Conservation (phyloP, 129 eudicot genomes). For the Erigeron canadensis region DNA sequence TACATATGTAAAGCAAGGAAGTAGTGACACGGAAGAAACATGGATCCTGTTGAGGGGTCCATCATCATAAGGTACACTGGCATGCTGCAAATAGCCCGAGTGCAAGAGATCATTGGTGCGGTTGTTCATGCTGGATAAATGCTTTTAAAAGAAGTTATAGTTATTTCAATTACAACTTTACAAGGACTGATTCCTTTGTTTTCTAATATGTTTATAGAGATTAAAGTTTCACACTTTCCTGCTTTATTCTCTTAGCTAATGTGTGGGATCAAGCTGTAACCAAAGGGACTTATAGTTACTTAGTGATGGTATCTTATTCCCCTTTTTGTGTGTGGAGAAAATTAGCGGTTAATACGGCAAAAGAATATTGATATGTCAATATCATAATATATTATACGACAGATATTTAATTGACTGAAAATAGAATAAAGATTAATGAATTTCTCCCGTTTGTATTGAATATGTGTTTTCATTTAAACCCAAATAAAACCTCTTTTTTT, state of each 20-base stretch:
- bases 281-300: slow-evolving; percentile 1
- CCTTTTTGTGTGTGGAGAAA: neutral
- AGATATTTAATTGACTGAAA: neutral
- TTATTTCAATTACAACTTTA: neutral
- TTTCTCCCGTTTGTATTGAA: neutral
- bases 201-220: neutral
- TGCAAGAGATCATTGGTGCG: slow-evolving; percentile 13
- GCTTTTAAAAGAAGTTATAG: neutral
- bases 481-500: neutral
- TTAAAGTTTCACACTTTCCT: neutral
- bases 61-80: slow-evolving; percentile 16
- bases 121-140: slow-evolving; percentile 17
- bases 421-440: neutral
- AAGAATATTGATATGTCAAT: slow-evolving; percentile 19
- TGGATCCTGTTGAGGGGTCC: neutral
- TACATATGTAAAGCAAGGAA: slow-evolving; percentile 17
- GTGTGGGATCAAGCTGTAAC: slow-evolving; percentile 15
- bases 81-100: slow-evolving; percentile 14
- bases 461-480: neutral
- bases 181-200: slow-evolving; percentile 21
- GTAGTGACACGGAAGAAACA: slow-evolving; percentile 22
- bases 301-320: slow-evolving; percentile 27
- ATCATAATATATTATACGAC: neutral
- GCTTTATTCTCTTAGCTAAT: slow-evolving; percentile 30
- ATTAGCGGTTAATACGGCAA: slow-evolving; percentile 1